Evolutionary conservation across 345 rosid genomes (phyloP).

Genomic region (Corymbia maculata): DNA sequence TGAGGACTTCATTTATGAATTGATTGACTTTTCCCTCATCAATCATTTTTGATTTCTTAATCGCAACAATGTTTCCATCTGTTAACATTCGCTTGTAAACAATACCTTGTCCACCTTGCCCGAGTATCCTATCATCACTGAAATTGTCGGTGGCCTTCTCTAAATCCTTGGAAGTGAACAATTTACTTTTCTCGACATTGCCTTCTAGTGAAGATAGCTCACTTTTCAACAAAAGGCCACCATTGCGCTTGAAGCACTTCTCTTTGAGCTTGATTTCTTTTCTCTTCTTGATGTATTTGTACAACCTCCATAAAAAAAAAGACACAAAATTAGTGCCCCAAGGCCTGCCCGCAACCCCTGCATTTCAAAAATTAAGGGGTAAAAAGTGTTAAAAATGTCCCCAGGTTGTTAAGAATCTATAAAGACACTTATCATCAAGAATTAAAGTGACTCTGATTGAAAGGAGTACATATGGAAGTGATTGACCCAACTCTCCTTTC

Average conservation of each 20-base stretch:
- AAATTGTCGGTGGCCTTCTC: not conserved
- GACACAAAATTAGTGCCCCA: not conserved
- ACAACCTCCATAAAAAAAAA: not conserved
- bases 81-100: not conserved
- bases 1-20: not conserved
- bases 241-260: not conserved
- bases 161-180: not conserved
- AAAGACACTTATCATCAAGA: not conserved
- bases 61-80: not conserved
- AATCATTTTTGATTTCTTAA: not conserved
- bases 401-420: not conserved
- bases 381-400: fast-evolving
- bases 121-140: not conserved
- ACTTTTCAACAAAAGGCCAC: not conserved
- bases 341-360: not conserved
- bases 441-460: not conserved
- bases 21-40: not conserved
- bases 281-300: not conserved
- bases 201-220: not conserved
- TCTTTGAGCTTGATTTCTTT: not conserved
- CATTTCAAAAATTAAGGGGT: not conserved
- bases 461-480: not conserved
- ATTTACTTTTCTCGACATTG: not conserved
- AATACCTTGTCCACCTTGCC: not conserved
- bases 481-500: not conserved